Conservation (phyloP, 2,329 filamentous ascomycete species). For the Aspergillus persii region DNA sequence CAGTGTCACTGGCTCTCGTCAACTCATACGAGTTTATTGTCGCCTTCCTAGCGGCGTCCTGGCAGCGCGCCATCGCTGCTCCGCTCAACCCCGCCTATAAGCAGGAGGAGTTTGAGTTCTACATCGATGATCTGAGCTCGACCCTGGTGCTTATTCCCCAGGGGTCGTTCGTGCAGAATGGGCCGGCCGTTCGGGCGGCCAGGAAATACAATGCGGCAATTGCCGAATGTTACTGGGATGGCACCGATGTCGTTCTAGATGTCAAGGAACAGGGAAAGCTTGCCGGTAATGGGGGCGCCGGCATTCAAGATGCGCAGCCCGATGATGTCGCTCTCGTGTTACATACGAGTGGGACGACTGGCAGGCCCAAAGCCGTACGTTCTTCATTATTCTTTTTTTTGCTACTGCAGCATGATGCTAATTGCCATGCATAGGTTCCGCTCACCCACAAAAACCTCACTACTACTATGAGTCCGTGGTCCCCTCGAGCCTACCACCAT, state of each 20-base stretch:
- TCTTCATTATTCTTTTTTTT: background rate
- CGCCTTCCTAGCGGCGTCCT: constrained; percentile 79
- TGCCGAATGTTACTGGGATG: constrained; percentile 81
- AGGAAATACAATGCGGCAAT: constrained; percentile 78
- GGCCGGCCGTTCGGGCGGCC: constrained; percentile 72
- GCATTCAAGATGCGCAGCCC: constrained; percentile 59
- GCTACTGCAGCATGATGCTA: background rate
- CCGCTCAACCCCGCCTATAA: constrained; percentile 88
- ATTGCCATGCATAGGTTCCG: constrained; percentile 55
- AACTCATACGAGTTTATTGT: constrained; percentile 90
- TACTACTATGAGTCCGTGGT: constrained; percentile 68
- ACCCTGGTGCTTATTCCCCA: constrained; percentile 72
- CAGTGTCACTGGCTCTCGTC: constrained; percentile 77
- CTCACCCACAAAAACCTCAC: constrained; percentile 79
- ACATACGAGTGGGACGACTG: constrained; percentile 82
- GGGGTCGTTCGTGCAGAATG: constrained; percentile 65
- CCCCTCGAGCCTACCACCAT: background rate
- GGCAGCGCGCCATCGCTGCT: constrained; percentile 78
- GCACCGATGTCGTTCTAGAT: constrained; percentile 68
- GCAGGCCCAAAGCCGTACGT: constrained; percentile 74
- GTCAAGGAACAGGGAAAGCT: constrained; percentile 74
- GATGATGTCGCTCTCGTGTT: constrained; percentile 79
- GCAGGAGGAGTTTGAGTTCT: constrained; percentile 87
- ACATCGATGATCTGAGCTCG: constrained; percentile 82
- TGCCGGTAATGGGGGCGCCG: constrained; percentile 47